Base-by-base conservation (phyloP, 805 yeast species). In the Hanseniaspora occidentalis region DNA sequence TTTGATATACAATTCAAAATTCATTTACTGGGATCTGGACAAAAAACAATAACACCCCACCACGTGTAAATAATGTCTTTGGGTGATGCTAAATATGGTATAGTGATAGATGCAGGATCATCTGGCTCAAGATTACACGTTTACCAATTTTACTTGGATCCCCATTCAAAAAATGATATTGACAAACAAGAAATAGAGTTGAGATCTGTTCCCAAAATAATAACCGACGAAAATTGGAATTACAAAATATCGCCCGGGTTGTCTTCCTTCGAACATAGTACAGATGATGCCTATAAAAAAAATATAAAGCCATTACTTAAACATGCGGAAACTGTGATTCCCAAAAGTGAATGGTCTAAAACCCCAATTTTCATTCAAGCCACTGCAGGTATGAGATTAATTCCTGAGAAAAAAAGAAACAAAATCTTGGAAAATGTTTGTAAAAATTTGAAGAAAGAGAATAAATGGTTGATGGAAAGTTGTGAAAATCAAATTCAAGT, bases 351-450 rank as follows among this genome's bases (percentile, higher is more conserved):
- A 41, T 73, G 76, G 47, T 45, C 57, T 1, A 71, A 73, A 4
- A 89, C 97, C 0, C 97, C 98, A 0, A 70, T 92, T 1, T 92
- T 77, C 49, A 73, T 92, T n/a, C 74, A 84, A 49, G 94, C 97
- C 3, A 92, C 98, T 0, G 98, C 98, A 4, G 98, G 98, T 2
- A 85, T 92, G 95, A 70, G 98, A 46, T 62, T 92, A 33, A 55
- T 89, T 35, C 74, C 80, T 0, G 65, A 66, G 25, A 56, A 61
- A 14, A 71, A 73, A 37, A 78, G 77, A 45, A 52, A 65, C 7
- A 62, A 56, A 27, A 68, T 92, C 2, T 60, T 89, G 34, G 48
- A 61, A 9, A 69, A 72, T 39, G 73, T 85, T 0, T 89, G 97
- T 57, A 42, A 57, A 7, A 31, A 41, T 3, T 18, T 41, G 13